A percentile compares a stretch with the other conserved stretches of the same genome.
These are phyloP conservation scores for Gaeumannomyces tritici DNA, from an alignment of 2,329 filamentous ascomycete genomes.

Conservation along the genomic window DNA sequence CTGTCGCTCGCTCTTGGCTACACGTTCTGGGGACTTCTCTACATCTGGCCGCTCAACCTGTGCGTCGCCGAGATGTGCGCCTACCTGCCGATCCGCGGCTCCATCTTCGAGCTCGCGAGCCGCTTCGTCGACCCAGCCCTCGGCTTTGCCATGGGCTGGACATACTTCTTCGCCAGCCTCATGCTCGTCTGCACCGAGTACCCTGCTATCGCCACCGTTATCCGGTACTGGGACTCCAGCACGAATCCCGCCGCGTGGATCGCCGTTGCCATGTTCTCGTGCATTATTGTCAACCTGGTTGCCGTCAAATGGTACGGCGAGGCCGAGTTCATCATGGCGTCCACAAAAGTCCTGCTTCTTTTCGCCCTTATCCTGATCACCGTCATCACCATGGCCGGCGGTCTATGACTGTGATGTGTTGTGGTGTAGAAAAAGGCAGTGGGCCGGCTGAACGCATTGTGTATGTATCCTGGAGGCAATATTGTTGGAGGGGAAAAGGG, in stretches of 20 bases:
- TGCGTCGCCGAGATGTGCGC: slow-evolving; percentile 48
- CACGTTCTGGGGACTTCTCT: slow-evolving; percentile 31
- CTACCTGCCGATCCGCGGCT: slow-evolving; percentile 42
- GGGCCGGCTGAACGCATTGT: too few species aligned
- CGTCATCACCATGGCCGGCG: slow-evolving; percentile 6
- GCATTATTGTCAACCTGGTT: slow-evolving; percentile 35
- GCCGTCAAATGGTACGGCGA: slow-evolving; percentile 23
- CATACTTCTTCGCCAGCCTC: slow-evolving; percentile 36
- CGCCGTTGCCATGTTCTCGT: slow-evolving; percentile 23
- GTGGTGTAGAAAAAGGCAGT: too few species aligned
- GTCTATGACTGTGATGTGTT: background rate
- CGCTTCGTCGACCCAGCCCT: slow-evolving; percentile 47
- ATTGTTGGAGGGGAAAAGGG: too few species aligned
- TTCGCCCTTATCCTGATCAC: slow-evolving; percentile 9
- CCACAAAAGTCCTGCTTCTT: slow-evolving; percentile 12
- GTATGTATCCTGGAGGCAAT: too few species aligned
- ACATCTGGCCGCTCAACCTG: slow-evolving; percentile 32
- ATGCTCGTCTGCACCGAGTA: slow-evolving; percentile 37
- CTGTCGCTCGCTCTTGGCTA: slow-evolving; percentile 34
- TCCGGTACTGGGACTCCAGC: slow-evolving; percentile 31
- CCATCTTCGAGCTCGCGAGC: slow-evolving; percentile 43
- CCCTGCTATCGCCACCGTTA: slow-evolving; percentile 32
- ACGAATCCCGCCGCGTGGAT: slow-evolving; percentile 39
- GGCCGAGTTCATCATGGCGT: slow-evolving; percentile 16
- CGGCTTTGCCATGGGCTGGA: slow-evolving; percentile 45